Evolutionary conservation across 2,329 filamentous ascomycete species (phyloP), one percentile per base, ranked within the genome.

Genomic region (Verticillium zaregamsianum): DNA sequence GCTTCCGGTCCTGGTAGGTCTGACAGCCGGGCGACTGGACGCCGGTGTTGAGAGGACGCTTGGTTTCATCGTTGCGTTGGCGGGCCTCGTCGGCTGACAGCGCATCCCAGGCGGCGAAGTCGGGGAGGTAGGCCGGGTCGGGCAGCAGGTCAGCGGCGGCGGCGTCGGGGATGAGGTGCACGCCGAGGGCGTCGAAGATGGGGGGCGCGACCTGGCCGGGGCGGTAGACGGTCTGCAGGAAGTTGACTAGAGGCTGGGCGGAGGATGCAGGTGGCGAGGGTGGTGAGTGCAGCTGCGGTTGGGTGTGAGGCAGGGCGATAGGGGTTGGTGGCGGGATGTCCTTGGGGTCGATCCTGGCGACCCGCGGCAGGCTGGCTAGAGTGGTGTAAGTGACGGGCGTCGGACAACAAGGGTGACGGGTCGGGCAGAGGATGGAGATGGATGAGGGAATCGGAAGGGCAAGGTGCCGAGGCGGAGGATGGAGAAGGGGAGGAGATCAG

Each of bases 301-400:
- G 71, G 66, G 73, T 80, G 55, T 70, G 71, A 59, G 85, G 85
- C 54, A 87, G 76, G 65, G 73, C 76, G 66, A 87, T 70, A 23
- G 83, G 81, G 8, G 85, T 87, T 55, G 84, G 78, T 45, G 82
- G 78, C n/a, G 84, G 84, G 14, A 86, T 77, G 63, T 86, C 77
- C 67, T 82, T 79, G 23, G 81, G 80, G 61, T 77, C 71, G 67
- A 79, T 66, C 65, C 70, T 74, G 55, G 60, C 64, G 32, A 59
- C 61, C 31, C 63, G 59, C 39, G 64, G 63, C 55, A 23, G 73
- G 70, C 55, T 68, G 70, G 58, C 69, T 39, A 28, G 5, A 40
- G 12, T 25, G 25, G 37, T 40, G 56, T 40, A 23, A 39, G 56
- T 17, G 45, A 31, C 20, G 23, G 40, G 31, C 23, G 25, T 3